These are phyloP conservation scores for Pythium insidiosum DNA, from an alignment of 352 stramenopile species.

Conservation along the genomic window DNA sequence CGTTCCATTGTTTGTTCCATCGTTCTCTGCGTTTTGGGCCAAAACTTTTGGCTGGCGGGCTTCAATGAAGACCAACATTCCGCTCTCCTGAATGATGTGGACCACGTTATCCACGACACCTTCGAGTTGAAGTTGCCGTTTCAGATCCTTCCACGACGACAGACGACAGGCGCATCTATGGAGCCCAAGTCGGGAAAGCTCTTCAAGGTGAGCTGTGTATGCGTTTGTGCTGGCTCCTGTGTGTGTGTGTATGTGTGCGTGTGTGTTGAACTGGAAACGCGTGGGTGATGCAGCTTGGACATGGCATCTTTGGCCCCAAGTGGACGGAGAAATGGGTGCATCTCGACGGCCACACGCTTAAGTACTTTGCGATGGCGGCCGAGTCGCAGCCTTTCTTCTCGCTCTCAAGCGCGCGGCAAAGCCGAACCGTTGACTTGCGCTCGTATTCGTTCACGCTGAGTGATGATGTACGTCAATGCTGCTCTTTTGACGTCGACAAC, in stretches of 20 bases:
- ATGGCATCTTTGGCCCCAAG: conserved; percentile 52
- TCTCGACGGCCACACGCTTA: conserved; percentile 57
- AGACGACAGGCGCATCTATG: conserved; percentile 12
- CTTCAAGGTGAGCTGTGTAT: conserved; percentile 28
- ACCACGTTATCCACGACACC: no score
- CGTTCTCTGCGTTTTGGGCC: no score
- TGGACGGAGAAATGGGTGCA: conserved; percentile 82
- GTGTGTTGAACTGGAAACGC: no score
- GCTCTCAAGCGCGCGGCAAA: conserved; percentile 40
- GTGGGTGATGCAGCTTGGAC: conserved; percentile 23
- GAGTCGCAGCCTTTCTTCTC: conserved; percentile 52
- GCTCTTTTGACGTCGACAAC: no score
- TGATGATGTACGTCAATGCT: conserved; percentile 26
- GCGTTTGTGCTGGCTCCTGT: neutral
- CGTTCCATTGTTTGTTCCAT: no score
- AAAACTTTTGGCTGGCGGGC: no score
- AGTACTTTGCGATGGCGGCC: conserved; percentile 65
- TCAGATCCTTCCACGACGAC: neutral
- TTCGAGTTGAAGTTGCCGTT: conserved; percentile 7
- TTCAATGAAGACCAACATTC: no score
- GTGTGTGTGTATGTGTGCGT: no score
- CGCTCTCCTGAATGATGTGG: no score
- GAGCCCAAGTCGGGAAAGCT: conserved; percentile 64
- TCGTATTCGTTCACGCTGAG: conserved; percentile 34
- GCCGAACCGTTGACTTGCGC: conserved; percentile 29